Evolutionary conservation across 192 early-diverging fungal species (phyloP).

Genomic region (Coemansia sp.): DNA sequence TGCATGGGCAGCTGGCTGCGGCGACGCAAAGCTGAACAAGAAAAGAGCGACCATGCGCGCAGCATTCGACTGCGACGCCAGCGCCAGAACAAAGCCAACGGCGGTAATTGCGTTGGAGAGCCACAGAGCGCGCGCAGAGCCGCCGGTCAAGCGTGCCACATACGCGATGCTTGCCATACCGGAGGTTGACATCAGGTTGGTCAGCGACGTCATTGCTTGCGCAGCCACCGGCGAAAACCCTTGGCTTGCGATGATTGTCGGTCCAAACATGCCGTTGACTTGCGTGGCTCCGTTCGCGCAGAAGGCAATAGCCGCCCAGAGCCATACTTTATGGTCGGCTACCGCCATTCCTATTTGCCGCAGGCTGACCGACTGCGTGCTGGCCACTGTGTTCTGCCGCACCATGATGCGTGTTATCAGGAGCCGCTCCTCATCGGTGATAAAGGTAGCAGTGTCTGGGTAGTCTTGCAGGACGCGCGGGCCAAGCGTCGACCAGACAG

Average conservation of each 20-base stretch:
- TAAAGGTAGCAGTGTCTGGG: conserved; percentile 40
- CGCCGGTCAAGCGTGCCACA: conserved; percentile 10
- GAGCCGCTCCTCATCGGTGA: conserved; percentile 25
- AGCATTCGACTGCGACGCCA: conserved; percentile 10
- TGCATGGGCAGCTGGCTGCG: conserved; percentile 45
- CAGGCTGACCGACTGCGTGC: conserved; percentile 21
- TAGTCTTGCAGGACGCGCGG: conserved; percentile 36
- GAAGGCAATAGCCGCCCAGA: conserved; percentile 47
- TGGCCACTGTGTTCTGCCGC: conserved; percentile 42
- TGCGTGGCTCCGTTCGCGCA: conserved; percentile 47
- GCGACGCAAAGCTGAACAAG: conserved; percentile 53
- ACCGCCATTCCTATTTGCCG: conserved; percentile 28
- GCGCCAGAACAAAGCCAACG: conserved; percentile 32
- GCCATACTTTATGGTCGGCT: conserved; percentile 34
- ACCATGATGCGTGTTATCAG: conserved; percentile 33
- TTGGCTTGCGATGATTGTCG: conserved; percentile 44
- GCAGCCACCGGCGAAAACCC: conserved; percentile 39
- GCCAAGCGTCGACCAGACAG: conserved; percentile 36
- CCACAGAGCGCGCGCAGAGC: conserved; percentile 32
- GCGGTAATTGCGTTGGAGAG: conserved; percentile 31
- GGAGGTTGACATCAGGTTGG: conserved; percentile 47
- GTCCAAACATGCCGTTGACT: conserved; percentile 54
- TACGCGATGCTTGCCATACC: conserved; percentile 46
- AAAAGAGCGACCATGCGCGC: conserved; percentile 33
- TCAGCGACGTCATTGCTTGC: conserved; percentile 34